Evolutionary conservation across 73 alveolate genomes (phyloP), one percentile per base, ranked within the genome.

Genomic region (Paramecium sonneborni): DNA sequence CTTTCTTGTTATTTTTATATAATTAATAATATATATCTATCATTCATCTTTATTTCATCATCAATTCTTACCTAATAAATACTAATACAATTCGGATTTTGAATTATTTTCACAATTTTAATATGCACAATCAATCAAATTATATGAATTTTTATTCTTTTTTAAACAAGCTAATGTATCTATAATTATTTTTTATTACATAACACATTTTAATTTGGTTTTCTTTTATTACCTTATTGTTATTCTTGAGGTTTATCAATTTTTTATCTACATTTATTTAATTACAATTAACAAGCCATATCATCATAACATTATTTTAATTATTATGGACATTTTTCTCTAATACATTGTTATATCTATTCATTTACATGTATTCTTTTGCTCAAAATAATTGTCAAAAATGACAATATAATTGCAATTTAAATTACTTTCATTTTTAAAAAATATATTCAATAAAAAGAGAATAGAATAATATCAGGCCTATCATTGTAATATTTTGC

Each of bases 401-500:
- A 30, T 30, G 84, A 30, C 39, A 62, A 62, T 62, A 62, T 23
- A 62, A 62, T 62, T 26, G 48, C 84, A 62, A 58, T 32, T 62
- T 30, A 62, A 62, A 62, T 26, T 26, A 62, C 10, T 62, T 32
- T 62, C 84, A 62, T 62, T 14, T 32, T 12, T 0, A 30, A 30
- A 62, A 30, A 41, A 41, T 41, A 30, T 62, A 30, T 30, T 62
- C 21, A 62, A 62, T 62, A 62, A 32, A 62, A 62, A 26, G 48
- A 62, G 46, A 62, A 62, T 30, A 62, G 44, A 23, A 62, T 62
- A 62, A 62, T 62, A 62, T 62, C 84, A 62, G 84, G 84, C 84
- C 84, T 62, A 62, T 62, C 84, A 62, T 62, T 62, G 84, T 62
- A 62, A 62, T 62, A 12, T 62, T 62, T 26, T 62, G 84, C 84